These are phyloP conservation scores for Rhododendron simsii DNA, from an alignment of 148 eudicot genomes.

Conservation along the genomic window DNA sequence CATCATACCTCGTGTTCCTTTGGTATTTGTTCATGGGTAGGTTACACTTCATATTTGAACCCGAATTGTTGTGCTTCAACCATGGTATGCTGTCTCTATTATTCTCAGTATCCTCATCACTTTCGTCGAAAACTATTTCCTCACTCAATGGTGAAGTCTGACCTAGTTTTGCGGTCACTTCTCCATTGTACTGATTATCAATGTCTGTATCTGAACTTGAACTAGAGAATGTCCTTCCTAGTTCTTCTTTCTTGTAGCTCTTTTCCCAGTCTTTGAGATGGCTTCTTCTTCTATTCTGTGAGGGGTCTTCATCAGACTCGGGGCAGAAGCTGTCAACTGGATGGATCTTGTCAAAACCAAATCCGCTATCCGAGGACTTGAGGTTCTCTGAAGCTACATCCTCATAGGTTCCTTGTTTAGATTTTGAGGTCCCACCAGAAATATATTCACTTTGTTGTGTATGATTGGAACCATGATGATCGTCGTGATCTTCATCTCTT, in stretches of 20 bases:
- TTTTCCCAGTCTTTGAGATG: not conserved
- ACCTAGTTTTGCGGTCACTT: not conserved
- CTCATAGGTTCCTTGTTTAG: not conserved
- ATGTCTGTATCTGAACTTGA: conserved; percentile 7
- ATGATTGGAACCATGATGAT: not conserved
- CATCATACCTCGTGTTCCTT: not conserved
- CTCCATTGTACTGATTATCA: not conserved
- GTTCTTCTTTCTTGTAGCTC: not conserved
- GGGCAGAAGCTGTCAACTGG: conserved; percentile 8
- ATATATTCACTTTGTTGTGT: not conserved
- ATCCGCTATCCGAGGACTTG: not conserved
- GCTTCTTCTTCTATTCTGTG: not conserved
- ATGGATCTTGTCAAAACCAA: not conserved
- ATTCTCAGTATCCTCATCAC: conserved; percentile 5
- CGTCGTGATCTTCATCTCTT: conserved; percentile 24
- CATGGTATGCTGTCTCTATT: not conserved
- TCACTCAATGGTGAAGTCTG: not conserved
- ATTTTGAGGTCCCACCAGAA: conserved; percentile 9
- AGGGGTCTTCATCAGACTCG: conserved; percentile 2
- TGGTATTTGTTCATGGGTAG: not conserved
- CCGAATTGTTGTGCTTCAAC: not conserved
- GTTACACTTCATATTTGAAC: not conserved
- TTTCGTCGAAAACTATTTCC: conserved; percentile 3
- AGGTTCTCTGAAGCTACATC: conserved; percentile 3
- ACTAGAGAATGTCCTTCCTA: conserved; percentile 4